A percentile compares a stretch with the other conserved stretches of the same genome.
These are phyloP conservation scores for Mycena sp. DNA, from an alignment of 1,284 basidiomycete species.

Conservation along the genomic window DNA sequence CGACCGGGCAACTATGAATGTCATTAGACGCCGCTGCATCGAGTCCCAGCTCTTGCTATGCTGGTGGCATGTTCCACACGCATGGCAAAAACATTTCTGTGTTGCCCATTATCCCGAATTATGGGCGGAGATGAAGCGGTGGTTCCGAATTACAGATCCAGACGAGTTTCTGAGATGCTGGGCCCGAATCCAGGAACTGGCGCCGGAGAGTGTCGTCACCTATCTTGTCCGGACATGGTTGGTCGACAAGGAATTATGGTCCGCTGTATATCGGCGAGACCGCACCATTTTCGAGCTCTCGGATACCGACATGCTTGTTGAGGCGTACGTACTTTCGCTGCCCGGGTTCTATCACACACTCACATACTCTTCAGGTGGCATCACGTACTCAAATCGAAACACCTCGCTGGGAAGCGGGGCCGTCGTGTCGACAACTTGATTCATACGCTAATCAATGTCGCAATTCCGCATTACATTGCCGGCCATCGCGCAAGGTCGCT, in stretches of 20 bases:
- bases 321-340: conserved; percentile 26
- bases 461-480: conserved; percentile 15
- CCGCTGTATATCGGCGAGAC: conserved; percentile 27
- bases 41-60: conserved; percentile 23
- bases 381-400: conserved; percentile 32
- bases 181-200: conserved; percentile 17
- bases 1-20: conserved; percentile 26
- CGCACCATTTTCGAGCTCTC: conserved; percentile 26
- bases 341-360: not conserved
- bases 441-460: conserved; percentile 20
- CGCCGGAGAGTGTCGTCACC: conserved; percentile 6
- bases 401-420: conserved; percentile 32
- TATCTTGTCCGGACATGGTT: conserved; percentile 26
- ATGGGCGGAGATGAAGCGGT: too few species aligned
- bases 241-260: conserved; percentile 26
- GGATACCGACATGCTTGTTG: conserved; percentile 38
- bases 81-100: conserved; percentile 31
- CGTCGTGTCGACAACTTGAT: conserved; percentile 30
- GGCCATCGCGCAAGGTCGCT: conserved; percentile 5
- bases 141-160: conserved; percentile 25
- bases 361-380: conserved; percentile 31
- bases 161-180: conserved; percentile 23
- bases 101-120: conserved; percentile 22
- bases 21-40: conserved; percentile 4
- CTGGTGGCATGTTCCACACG: conserved; percentile 36